Base-by-base conservation (phyloP, 2,329 filamentous ascomycete species). In the Microcyclospora tardicrescens region DNA sequence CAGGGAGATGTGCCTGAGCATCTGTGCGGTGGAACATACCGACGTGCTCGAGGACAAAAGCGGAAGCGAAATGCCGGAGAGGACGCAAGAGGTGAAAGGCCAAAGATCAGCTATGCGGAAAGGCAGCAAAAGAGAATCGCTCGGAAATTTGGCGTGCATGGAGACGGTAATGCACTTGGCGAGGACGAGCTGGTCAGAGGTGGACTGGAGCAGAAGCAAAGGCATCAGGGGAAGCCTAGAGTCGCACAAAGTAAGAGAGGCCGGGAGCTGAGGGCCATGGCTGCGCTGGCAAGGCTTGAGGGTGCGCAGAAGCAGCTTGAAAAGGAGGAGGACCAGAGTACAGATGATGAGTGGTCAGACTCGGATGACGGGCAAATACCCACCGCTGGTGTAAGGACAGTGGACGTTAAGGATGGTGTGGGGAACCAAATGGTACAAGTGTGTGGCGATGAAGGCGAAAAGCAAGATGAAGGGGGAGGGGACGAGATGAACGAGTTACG, bases 121-220 rank as follows among this genome's bases (percentile, higher is more conserved):
- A 71, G 72, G 51, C 79, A 85, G 57, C 77, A 85, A 56, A 68
- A 75, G 45, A 70, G 77, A 38, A 85, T 85, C 34, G 61, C 75
- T 47, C 84, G 74, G 60, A 87, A 84, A 58, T 89, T 89, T 56
- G 82, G 83, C 10, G 86, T 83, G 58, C 89, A 91, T 58, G 84
- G 84, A 4, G 77, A 79, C 33, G 84, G 84, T 0, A 64, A 76
- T 19, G 64, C 73, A 0, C 63, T 91, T 1, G 84, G 84, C 0
- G 78, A 76, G 3, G 81, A 87, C 44, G 77, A 80, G 24, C 68
- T 68, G 28, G 60, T 69, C 28, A 80, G 84, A 53, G 65, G 72
- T 14, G 74, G 75, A 53, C 61, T 87, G 11, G 82, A 87, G 56
- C 72, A 72, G 36, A 44, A 46, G 36, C 73, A 74, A 50, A 65